Conservation (phyloP, 148 eudicot species). For the Bassia scoparia region DNA sequence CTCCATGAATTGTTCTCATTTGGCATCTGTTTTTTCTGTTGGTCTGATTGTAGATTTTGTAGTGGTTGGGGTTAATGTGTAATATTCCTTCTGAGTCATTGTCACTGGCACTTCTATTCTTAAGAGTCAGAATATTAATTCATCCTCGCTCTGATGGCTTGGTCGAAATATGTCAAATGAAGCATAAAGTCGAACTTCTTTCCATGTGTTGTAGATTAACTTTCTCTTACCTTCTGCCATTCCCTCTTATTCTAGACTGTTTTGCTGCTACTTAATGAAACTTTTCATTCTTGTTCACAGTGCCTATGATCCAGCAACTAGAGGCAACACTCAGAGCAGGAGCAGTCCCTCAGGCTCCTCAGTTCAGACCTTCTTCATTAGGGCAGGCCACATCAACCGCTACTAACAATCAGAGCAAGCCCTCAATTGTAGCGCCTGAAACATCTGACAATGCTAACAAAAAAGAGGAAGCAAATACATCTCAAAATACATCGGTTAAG, state of each 20-base stretch:
- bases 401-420: slow-evolving; percentile 4
- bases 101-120: not conserved
- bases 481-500: slow-evolving; percentile 10
- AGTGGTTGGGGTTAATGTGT: not conserved
- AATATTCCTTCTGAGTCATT: not conserved
- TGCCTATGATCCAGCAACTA: slow-evolving; percentile 90
- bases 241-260: not conserved
- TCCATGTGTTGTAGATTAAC: too few relatives aligned
- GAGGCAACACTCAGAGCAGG: slow-evolving; percentile 80
- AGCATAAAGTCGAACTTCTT: too few relatives aligned
- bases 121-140: too few relatives aligned
- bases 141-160: too few relatives aligned
- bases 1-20: not conserved
- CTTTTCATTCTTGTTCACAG: slow-evolving; percentile 33
- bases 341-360: slow-evolving; percentile 88
- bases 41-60: not conserved
- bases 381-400: slow-evolving; percentile 16
- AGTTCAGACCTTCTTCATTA: slow-evolving; percentile 49
- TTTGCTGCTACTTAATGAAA: not conserved
- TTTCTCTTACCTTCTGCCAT: too few relatives aligned
- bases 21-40: not conserved
- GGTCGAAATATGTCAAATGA: too few relatives aligned
- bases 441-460: slow-evolving; percentile 19
- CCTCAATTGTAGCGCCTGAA: not conserved
- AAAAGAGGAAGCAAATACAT: slow-evolving; percentile 16